These are phyloP conservation scores for Arabidopsis lyrata DNA, from an alignment of 441 rosid genomes.

Conservation along the genomic window DNA sequence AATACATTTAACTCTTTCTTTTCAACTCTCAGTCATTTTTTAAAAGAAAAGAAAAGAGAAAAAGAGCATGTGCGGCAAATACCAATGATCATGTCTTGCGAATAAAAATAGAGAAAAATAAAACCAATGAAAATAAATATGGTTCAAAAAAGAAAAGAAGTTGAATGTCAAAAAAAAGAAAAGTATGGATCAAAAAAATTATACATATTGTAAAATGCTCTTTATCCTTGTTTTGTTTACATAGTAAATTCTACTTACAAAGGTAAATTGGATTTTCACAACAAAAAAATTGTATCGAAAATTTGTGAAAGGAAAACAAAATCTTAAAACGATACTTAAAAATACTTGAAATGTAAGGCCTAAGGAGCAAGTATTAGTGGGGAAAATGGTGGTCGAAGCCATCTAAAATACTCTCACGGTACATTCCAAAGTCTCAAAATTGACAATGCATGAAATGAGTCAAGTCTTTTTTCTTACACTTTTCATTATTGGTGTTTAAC, in stretches of 20 bases:
- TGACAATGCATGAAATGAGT: conserved; percentile 8
- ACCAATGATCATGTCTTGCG: conserved; percentile 27
- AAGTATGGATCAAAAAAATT: background rate
- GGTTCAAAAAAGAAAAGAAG: background rate
- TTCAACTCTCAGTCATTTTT: conserved; percentile 18
- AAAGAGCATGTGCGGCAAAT: conserved; percentile 31
- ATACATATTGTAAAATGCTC: background rate
- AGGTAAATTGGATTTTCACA: background rate
- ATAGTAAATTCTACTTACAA: background rate
- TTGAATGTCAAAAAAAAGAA: no score
- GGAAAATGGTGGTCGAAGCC: background rate
- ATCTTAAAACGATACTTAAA: background rate
- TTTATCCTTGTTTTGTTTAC: background rate
- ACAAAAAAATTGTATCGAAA: background rate
- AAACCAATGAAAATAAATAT: background rate
- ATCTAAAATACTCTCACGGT: background rate
- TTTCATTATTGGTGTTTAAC: background rate
- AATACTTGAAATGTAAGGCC: background rate
- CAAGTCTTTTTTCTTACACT: background rate
- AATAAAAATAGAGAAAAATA: background rate
- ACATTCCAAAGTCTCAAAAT: background rate
- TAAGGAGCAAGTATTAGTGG: background rate
- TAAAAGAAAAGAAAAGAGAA: conserved; percentile 7
- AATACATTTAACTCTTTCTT: background rate
- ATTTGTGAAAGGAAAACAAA: background rate